Percentiles rank a stretch among this genome's conserved stretches.
phyloP scores from a whole-genome alignment of 768 basidiomycete genomes.

The Paxillus ammoniavirescens region DNA sequence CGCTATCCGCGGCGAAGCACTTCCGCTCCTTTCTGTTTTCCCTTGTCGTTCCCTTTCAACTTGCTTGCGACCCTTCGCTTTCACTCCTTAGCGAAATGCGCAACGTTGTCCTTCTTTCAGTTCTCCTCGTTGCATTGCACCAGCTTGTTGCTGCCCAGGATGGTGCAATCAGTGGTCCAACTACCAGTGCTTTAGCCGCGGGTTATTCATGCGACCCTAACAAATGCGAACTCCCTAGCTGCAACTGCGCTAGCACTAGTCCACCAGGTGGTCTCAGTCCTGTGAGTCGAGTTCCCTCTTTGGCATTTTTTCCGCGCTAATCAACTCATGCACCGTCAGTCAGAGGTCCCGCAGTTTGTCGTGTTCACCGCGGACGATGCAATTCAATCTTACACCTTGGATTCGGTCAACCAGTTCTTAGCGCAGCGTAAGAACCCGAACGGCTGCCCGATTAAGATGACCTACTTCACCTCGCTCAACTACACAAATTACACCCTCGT shows the following conservation, averaged over 20 bases:
- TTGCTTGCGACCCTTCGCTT: background rate
- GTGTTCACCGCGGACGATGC: constrained; percentile 80
- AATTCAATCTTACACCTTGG: constrained; percentile 72
- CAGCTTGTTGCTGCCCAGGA: constrained; percentile 36
- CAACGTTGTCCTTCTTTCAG: constrained; percentile 1
- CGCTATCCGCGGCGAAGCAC: background rate
- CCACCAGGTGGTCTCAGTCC: constrained; percentile 71
- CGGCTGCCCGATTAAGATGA: constrained; percentile 72
- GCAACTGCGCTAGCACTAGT: constrained; percentile 69
- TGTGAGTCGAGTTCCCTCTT: constrained; percentile 39
- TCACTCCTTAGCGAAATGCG: constrained; percentile 5
- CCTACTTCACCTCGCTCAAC: constrained; percentile 68
- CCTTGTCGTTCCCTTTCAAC: background rate
- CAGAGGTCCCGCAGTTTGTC: constrained; percentile 62
- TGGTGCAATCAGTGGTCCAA: constrained; percentile 53
- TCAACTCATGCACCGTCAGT: constrained; percentile 31
- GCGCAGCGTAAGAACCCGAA: constrained; percentile 75
- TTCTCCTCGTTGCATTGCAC: background rate
- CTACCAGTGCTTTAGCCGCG: constrained; percentile 50
- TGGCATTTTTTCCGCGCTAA: too few species aligned
- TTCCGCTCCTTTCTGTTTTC: background rate
- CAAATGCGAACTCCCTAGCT: constrained; percentile 65
- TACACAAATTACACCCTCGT: constrained; percentile 79
- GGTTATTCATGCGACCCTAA: constrained; percentile 70
- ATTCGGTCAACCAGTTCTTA: constrained; percentile 72